These are phyloP conservation scores for Babesia divergens DNA, from an alignment of 169 alveolate species.

Conservation along the genomic window DNA sequence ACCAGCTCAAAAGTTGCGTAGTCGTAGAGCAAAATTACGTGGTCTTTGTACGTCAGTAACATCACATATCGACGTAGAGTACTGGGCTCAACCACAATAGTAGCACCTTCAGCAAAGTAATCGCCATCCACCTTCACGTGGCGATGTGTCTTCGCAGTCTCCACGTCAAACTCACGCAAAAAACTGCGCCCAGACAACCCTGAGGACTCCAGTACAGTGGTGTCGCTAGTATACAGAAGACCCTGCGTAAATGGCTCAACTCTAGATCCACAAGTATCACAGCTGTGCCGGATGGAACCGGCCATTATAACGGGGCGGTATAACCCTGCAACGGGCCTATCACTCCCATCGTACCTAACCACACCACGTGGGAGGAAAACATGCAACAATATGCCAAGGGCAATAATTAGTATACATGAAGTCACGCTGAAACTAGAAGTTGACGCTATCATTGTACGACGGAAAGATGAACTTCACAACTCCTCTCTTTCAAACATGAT, in stretches of 20 bases:
- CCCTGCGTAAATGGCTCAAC: slow-evolving; percentile 69
- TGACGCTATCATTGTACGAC: too few relatives aligned
- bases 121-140: slow-evolving; percentile 17
- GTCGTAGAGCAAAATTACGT: slow-evolving; percentile 50
- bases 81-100: slow-evolving; percentile 66
- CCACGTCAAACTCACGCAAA: slow-evolving; percentile 45
- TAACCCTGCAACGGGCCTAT: too few relatives aligned
- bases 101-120: slow-evolving; percentile 66
- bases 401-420: too few relatives aligned
- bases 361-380: too few relatives aligned
- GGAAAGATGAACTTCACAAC: not conserved
- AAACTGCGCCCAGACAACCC: slow-evolving; percentile 52
- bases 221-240: slow-evolving; percentile 30
- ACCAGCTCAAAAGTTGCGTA: slow-evolving; percentile 39
- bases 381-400: too few relatives aligned
- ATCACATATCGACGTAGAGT: slow-evolving; percentile 53
- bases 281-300: not conserved
- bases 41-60: slow-evolving; percentile 59
- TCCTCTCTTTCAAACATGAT: slow-evolving; percentile 5
- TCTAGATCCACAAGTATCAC: not conserved
- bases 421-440: too few relatives aligned
- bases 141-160: slow-evolving; percentile 42
- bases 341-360: too few relatives aligned
- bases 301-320: not conserved
- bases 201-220: slow-evolving; percentile 47